phyloP scores from a whole-genome alignment of 2,329 filamentous ascomycete genomes.

The Scortechinia acanthostroma region DNA sequence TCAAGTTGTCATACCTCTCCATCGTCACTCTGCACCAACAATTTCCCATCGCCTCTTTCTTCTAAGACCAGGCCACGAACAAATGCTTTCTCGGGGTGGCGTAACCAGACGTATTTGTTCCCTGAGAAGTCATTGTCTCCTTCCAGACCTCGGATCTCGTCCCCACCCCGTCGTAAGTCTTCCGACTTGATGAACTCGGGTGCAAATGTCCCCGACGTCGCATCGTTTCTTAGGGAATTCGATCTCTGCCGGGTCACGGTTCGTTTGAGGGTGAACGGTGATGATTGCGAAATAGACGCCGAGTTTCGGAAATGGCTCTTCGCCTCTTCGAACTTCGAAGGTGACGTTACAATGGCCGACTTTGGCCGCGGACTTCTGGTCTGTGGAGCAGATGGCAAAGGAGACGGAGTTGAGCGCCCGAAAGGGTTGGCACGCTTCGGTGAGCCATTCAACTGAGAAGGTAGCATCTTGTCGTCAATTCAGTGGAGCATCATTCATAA shows the following conservation, averaged over 20 bases:
- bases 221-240: slow-evolving; percentile 59
- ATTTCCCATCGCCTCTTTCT: slow-evolving; percentile 60
- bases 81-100: slow-evolving; percentile 79
- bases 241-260: neutral
- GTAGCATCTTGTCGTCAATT: neutral
- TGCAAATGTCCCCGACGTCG: slow-evolving; percentile 77
- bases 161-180: slow-evolving; percentile 53
- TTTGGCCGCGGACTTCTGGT: neutral
- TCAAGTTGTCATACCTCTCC: slow-evolving; percentile 57
- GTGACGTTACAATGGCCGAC: neutral
- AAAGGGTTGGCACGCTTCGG: neutral
- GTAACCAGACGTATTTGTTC: slow-evolving; percentile 96
- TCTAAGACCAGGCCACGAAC: slow-evolving; percentile 87
- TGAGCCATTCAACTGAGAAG: neutral
- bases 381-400: neutral
- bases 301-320: neutral
- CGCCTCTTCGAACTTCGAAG: neutral
- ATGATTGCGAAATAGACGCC: neutral
- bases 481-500: neutral
- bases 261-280: neutral
- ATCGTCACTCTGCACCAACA: slow-evolving; percentile 89
- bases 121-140: slow-evolving; percentile 98
- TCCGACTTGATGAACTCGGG: slow-evolving; percentile 92
- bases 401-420: neutral
- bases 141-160: slow-evolving; percentile 69